A percentile compares a stretch with the other conserved stretches of the same genome.
Evolutionary conservation across 345 rosid species (phyloP).

Genomic region (Eutrema heterophyllum): DNA sequence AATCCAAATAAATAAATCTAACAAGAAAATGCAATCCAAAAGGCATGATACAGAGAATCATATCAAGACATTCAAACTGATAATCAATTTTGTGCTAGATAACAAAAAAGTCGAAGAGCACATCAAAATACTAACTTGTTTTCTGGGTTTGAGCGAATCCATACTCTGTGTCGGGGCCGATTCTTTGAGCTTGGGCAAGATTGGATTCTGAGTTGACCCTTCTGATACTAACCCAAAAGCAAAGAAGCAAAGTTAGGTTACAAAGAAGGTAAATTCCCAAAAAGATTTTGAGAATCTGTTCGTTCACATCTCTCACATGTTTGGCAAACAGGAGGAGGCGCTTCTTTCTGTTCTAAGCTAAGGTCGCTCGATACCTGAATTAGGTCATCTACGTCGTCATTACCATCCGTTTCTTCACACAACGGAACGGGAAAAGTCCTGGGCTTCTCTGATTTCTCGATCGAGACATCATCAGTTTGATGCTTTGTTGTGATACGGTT

Average conservation of each 20-base stretch:
- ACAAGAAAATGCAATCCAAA: neutral
- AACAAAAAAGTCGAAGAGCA: neutral
- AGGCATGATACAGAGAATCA: too few relatives aligned
- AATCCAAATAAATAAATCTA: neutral
- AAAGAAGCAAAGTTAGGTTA: constrained; percentile 27
- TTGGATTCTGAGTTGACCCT: constrained; percentile 32
- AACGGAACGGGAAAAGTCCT: constrained; percentile 67
- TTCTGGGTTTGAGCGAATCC: constrained; percentile 48
- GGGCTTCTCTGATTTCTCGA: constrained; percentile 45
- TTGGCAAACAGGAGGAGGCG: neutral
- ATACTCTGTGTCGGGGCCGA: constrained; percentile 38
- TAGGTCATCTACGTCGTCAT: constrained; percentile 29
- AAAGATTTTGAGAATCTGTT: neutral
- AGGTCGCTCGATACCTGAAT: constrained; percentile 26
- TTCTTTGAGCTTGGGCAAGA: constrained; percentile 31
- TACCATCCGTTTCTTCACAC: constrained; percentile 46
- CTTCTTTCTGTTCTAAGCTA: constrained; percentile 27
- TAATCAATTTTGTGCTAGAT: neutral
- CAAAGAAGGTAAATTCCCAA: constrained; percentile 23
- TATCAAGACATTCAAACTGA: too few relatives aligned
- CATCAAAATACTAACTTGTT: constrained; percentile 45
- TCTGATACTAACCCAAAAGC: constrained; percentile 23
- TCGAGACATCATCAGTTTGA: constrained; percentile 8
- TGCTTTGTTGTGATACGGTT: constrained; percentile 15
- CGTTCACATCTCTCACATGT: constrained; percentile 7